Base-by-base conservation (phyloP, 495 filamentous ascomycete species). In the Lasiosphaeria hispida region DNA sequence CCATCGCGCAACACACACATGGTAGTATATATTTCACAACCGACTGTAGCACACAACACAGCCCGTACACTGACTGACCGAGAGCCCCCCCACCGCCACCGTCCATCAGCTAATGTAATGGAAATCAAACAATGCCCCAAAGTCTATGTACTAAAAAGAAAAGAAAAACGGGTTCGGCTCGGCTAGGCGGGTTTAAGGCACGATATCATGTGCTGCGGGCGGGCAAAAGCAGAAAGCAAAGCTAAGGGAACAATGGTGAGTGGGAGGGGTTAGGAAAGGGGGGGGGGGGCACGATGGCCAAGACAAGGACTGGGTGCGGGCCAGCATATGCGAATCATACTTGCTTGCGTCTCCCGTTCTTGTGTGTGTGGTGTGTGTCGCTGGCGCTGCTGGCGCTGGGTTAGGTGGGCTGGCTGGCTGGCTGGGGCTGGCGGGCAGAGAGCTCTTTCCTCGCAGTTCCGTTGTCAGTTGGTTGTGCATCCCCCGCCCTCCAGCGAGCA, bases 241-340 rank as follows among this genome's bases (percentile, higher is more conserved):
- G 23, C 2, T 30, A 30, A 30, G 23, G 23, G 41, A 33, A 41
- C 17, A 11, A 23, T 13, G 9, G 33, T 37, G 18, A 11, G 13
- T 13, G 34, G 34, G 13, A 19, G 48, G 30, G 6, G 18, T n/a
- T 42, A 50, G 40, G 30, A 15, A 57, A 40, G 14, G 33, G 47
- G 38, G 15, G 40, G 23, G 18, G 23, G 2, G 5, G 23, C 23
- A 40, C 11, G 41, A 39, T 19, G 34, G 43, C 10, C 45, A 54
- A 48, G 40, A 43, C n/a, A n/a, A 53, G 23, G 47, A 55, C 30
- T 34, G 47, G 47, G 47, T 44, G 48, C 33, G 47, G 23, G 51
- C 10, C 10, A 45, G 36, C 55, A 59, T 63, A 60, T 65, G 66
- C 66, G 53, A 62, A 66, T 59, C 66, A 66, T 64, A 69, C 63